These are phyloP conservation scores for Epichloe festucae DNA, from an alignment of 2,329 filamentous ascomycete genomes.

Conservation along the genomic window DNA sequence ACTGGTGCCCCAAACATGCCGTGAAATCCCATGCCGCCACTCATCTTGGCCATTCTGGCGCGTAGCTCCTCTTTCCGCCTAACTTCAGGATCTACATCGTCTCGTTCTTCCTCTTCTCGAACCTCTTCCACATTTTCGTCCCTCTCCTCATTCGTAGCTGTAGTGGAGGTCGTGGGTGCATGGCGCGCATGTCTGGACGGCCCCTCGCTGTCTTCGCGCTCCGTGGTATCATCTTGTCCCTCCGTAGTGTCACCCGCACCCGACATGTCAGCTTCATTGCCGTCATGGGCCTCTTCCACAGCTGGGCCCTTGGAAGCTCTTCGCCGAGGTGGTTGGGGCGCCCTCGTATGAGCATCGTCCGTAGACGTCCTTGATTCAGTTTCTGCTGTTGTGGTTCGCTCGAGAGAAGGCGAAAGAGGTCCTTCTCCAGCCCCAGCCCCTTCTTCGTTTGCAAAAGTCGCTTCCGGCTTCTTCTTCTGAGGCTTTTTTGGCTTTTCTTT, in stretches of 20 bases:
- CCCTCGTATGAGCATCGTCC: conserved; percentile 27
- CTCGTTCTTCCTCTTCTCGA: conserved; percentile 63
- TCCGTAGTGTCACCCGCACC: conserved; percentile 52
- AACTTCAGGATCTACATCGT: conserved; percentile 78
- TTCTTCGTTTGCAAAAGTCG: conserved; percentile 19
- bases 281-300: conserved; percentile 37
- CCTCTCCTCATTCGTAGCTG: conserved; percentile 47
- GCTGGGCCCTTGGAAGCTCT: conserved; percentile 36
- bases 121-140: conserved; percentile 36
- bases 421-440: conserved; percentile 18
- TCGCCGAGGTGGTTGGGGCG: conserved; percentile 33
- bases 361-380: conserved; percentile 34
- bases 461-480: conserved; percentile 53
- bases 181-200: conserved; percentile 26
- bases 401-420: conserved; percentile 20
- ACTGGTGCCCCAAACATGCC: conserved; percentile 75
- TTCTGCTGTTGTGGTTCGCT: conserved; percentile 36
- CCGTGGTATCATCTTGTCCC: conserved; percentile 47
- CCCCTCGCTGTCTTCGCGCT: conserved; percentile 64
- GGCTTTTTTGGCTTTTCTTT: conserved; percentile 76
- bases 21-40: conserved; percentile 91
- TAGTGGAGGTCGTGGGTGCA: conserved; percentile 22
- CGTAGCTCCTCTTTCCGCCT: conserved; percentile 77
- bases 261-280: conserved; percentile 53
- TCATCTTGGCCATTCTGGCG: conserved; percentile 97